Evolutionary conservation across 2,329 filamentous ascomycete species (phyloP).

Genomic region (Westerdykella aurantiaca): DNA sequence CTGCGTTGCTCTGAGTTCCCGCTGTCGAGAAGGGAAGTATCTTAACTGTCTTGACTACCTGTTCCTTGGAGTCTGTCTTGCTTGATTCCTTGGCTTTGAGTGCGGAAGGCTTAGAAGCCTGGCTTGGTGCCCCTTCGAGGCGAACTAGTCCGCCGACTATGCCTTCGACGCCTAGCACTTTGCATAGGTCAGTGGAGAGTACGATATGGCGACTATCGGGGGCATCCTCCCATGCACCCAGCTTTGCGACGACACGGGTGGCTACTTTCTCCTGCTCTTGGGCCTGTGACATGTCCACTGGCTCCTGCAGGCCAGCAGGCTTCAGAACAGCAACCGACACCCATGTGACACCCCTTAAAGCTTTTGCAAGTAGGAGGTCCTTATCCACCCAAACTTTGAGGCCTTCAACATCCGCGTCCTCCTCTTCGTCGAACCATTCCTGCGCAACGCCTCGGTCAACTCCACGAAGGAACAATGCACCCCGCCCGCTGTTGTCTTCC

Average conservation of each 20-base stretch:
- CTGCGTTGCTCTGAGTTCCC: constrained; percentile 53
- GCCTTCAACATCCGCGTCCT: constrained; percentile 44
- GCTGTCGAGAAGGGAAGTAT: constrained; percentile 70
- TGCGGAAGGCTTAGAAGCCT: constrained; percentile 58
- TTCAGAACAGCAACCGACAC: constrained; percentile 81
- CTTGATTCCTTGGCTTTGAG: constrained; percentile 29
- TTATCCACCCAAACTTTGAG: constrained; percentile 81
- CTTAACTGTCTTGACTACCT: constrained; percentile 61
- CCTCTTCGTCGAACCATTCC: constrained; percentile 73
- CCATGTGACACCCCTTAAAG: constrained; percentile 70
- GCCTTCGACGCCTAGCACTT: constrained; percentile 62
- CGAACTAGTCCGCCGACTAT: constrained; percentile 83
- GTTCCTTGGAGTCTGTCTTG: constrained; percentile 39
- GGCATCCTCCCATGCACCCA: constrained; percentile 77
- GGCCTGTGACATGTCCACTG: constrained; percentile 66
- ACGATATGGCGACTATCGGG: constrained; percentile 76
- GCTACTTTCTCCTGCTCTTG: constrained; percentile 54
- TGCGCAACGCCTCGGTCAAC: constrained; percentile 64
- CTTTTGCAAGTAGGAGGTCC: constrained; percentile 65
- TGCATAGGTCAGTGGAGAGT: constrained; percentile 71
- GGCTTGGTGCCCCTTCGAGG: constrained; percentile 72
- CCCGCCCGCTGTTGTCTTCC: constrained; percentile 61
- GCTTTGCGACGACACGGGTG: constrained; percentile 66
- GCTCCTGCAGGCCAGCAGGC: constrained; percentile 68
- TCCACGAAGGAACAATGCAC: constrained; percentile 69